These are phyloP conservation scores for Alloteropsis angusta DNA, from an alignment of 202 grass and related monocot species.

Conservation along the genomic window DNA sequence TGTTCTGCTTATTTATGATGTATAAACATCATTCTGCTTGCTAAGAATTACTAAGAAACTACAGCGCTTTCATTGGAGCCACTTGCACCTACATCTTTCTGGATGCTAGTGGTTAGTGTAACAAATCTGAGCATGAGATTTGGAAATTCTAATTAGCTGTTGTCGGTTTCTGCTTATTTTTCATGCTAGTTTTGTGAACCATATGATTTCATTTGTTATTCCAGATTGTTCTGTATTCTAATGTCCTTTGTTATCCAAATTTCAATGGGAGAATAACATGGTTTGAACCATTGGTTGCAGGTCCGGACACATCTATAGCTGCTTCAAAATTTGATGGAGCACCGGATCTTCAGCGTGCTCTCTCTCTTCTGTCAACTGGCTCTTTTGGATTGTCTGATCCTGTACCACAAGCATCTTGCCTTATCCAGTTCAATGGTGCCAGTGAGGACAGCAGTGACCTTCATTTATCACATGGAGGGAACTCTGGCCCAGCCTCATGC, in stretches of 20 bases:
- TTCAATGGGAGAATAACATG: conserved; percentile 5
- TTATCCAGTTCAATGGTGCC: conserved; percentile 50
- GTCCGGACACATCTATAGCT: conserved; percentile 45
- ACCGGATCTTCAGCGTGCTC: conserved; percentile 93
- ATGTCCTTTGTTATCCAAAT: neutral
- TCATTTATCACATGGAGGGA: conserved; percentile 35
- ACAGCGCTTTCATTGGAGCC: neutral
- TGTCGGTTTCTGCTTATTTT: neutral
- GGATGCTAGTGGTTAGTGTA: neutral
- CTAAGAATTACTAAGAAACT: neutral
- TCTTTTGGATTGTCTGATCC: conserved; percentile 53
- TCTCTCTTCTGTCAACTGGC: conserved; percentile 95
- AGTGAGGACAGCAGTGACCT: conserved; percentile 40
- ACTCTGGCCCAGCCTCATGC: conserved; percentile 34
- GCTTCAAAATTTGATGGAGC: conserved; percentile 90
- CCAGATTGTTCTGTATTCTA: neutral
- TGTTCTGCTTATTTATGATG: neutral
- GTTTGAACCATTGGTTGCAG: conserved; percentile 30
- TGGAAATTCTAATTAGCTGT: neutral
- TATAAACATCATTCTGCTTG: conserved; percentile 4
- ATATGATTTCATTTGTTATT: conserved; percentile 5
- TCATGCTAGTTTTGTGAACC: neutral
- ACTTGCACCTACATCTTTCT: neutral
- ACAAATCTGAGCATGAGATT: neutral
- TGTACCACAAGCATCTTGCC: conserved; percentile 44